Base-by-base conservation (phyloP, 176 grass and related monocot species). In the Canna indica region DNA sequence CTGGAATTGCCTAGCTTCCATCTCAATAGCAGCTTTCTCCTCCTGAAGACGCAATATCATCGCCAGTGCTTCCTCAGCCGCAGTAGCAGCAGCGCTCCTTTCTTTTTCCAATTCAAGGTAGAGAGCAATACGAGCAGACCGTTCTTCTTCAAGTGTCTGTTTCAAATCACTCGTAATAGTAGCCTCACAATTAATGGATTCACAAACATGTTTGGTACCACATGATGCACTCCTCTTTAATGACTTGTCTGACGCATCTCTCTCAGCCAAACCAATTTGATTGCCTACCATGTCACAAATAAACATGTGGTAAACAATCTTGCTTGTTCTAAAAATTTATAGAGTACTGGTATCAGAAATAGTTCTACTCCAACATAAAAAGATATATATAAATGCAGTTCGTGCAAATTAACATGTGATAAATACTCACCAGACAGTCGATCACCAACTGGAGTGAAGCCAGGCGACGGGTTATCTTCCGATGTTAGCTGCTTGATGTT, bases 21-120 rank as follows among this genome's bases (percentile, higher is more conserved):
- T 86, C 75, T 94, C 90, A 2, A 93, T 70, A 10, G 83, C 80
- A 0, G 90, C 88, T 70, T 99, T 99, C 47, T 94, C 95, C 78
- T 90, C 86, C 73, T 94, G 95, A 53, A 94, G 86, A n/a, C 95
- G 82, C 69, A 90, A 77, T 81, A 99, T 99, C 95, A 99, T 99
- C 16, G 86, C 78, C 95, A 99, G 90, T 45, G 95, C 95, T 83
- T 99, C 87, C 52, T 90, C 90, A 57, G 90, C 80, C 0, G 90
- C 86, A 1, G 83, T 90, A 0, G 86, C 78, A 28, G 90, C 81
- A 6, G 90, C 89, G 47, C 76, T 94, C 14, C 95, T 87, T 67
- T 99, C 90, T 66, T 93, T 99, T 47, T 99, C 90, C n/a, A 99
- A 80, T 61, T 99, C 95, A 36, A 75, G 39, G 45, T 71, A 85